Evolutionary conservation across 2,329 filamentous ascomycete genomes (phyloP).

Genomic region (Paradendryphiella salina): DNA sequence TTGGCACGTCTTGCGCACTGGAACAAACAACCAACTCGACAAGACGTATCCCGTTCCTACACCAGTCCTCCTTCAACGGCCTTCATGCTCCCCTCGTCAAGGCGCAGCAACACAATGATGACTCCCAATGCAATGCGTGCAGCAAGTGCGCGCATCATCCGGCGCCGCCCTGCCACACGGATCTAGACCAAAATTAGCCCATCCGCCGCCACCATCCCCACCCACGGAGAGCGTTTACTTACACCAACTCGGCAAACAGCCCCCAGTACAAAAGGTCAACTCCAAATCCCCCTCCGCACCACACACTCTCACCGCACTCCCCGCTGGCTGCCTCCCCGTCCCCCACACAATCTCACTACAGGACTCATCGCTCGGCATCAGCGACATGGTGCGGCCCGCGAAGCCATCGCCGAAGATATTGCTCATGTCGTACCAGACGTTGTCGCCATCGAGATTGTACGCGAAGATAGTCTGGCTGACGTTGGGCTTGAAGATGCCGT

Average conservation of each 20-base stretch:
- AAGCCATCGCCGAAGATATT: slow-evolving; percentile 37
- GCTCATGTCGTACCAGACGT: slow-evolving; percentile 38
- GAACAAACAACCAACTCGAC: no score
- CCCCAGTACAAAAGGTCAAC: slow-evolving; percentile 33
- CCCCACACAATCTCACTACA: slow-evolving; percentile 35
- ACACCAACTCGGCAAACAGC: slow-evolving; percentile 42
- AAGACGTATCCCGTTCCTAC: background rate
- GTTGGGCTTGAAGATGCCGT: slow-evolving; percentile 34
- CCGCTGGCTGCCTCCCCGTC: slow-evolving; percentile 27
- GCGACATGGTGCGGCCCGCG: slow-evolving; percentile 26
- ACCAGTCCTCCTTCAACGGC: background rate
- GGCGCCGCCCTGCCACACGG: slow-evolving; percentile 28
- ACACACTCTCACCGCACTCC: slow-evolving; percentile 31
- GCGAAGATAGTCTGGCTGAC: slow-evolving; percentile 36
- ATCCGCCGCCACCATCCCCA: background rate
- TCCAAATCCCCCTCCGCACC: slow-evolving; percentile 28
- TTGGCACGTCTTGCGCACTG: no score
- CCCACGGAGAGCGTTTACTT: slow-evolving; percentile 6
- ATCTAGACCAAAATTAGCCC: slow-evolving; percentile 7
- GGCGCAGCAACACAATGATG: slow-evolving; percentile 34
- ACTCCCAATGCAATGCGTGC: slow-evolving; percentile 36
- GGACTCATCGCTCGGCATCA: slow-evolving; percentile 28
- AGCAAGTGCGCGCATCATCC: slow-evolving; percentile 25
- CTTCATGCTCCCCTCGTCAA: background rate
- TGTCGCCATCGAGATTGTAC: slow-evolving; percentile 30